phyloP scores from a whole-genome alignment of 108 stramenopile genomes.

The Pseudonitzschia multiseries region DNA sequence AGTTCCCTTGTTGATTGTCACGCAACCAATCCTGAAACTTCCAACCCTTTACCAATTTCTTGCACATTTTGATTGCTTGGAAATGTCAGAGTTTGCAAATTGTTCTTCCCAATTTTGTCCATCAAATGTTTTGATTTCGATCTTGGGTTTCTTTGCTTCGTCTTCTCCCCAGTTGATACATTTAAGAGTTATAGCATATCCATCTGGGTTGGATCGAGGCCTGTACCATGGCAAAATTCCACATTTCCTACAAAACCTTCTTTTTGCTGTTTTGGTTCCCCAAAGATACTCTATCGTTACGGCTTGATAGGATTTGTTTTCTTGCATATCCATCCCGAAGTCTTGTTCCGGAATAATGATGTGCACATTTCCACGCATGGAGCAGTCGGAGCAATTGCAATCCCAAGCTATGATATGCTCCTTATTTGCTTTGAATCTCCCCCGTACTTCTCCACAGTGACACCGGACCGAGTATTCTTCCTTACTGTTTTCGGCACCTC shows the following conservation, averaged over 20 bases:
- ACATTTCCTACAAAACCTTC: slow-evolving; percentile 52
- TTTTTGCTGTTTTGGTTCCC: slow-evolving; percentile 44
- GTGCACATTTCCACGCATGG: slow-evolving; percentile 50
- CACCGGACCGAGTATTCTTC: slow-evolving; percentile 34
- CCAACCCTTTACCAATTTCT: background rate
- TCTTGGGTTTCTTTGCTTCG: slow-evolving; percentile 13
- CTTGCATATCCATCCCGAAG: slow-evolving; percentile 29
- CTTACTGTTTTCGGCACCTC: background rate
- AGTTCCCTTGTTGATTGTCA: too few species aligned
- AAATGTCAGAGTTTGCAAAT: slow-evolving; percentile 21
- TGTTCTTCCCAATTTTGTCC: slow-evolving; percentile 55
- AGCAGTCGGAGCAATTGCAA: slow-evolving; percentile 63
- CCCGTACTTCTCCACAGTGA: slow-evolving; percentile 52
- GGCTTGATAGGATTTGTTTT: slow-evolving; percentile 29
- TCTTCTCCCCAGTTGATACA: slow-evolving; percentile 31
- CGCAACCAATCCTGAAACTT: too few species aligned
- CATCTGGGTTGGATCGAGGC: slow-evolving; percentile 63
- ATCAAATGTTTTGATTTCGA: slow-evolving; percentile 48
- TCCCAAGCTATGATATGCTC: slow-evolving; percentile 38
- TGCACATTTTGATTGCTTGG: slow-evolving; percentile 16
- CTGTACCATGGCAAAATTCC: slow-evolving; percentile 58
- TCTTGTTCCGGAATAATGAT: slow-evolving; percentile 38
- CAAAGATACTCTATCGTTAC: slow-evolving; percentile 47
- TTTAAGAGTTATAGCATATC: slow-evolving; percentile 45
- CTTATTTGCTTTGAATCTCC: slow-evolving; percentile 22